Evolutionary conservation across 2,329 filamentous ascomycete genomes (phyloP).

Genomic region (Dothistroma septosporum): DNA sequence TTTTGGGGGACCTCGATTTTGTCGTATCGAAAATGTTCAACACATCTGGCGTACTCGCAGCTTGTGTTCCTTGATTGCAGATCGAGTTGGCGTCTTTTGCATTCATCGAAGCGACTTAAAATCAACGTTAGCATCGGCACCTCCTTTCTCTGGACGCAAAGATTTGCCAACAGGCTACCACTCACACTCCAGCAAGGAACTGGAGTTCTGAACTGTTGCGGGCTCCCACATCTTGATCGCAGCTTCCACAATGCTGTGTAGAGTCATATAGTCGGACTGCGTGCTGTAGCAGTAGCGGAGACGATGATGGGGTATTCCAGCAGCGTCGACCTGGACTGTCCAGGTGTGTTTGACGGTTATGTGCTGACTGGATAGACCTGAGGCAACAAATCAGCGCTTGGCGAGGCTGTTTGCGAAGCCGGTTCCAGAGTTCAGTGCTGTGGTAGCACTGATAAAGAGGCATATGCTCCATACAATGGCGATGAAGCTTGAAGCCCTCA

Average conservation of each 20-base stretch:
- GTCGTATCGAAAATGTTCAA: neutral
- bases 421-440: neutral
- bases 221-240: conserved; percentile 3
- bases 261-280: neutral
- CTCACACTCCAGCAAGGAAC: neutral
- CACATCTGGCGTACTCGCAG: neutral
- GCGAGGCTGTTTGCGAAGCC: neutral
- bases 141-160: too few species aligned
- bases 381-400: neutral
- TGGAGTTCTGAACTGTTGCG: neutral
- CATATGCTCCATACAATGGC: neutral
- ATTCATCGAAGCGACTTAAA: neutral
- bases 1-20: neutral
- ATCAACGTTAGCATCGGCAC: too few species aligned
- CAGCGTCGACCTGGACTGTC: neutral
- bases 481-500: neutral
- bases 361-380: neutral
- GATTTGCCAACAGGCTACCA: too few species aligned
- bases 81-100: neutral
- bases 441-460: neutral
- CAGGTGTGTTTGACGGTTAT: neutral
- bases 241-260: neutral
- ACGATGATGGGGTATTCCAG: neutral
- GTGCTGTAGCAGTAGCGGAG: conserved; percentile 2
- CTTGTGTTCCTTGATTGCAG: neutral